These are phyloP conservation scores for Paramecium pentaurelia DNA, from an alignment of 73 alveolate genomes.

Conservation along the genomic window DNA sequence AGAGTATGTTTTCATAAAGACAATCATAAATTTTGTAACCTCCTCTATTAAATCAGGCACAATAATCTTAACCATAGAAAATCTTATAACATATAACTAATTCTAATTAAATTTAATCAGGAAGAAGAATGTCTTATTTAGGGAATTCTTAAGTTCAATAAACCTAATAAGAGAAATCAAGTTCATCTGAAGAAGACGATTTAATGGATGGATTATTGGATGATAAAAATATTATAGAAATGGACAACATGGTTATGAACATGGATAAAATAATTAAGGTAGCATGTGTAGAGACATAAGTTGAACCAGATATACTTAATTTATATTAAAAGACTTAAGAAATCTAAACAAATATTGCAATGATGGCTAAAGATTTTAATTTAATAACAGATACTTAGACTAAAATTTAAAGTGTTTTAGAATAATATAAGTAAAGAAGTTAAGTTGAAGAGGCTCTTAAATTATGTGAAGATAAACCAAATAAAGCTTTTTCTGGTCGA, in stretches of 20 bases:
- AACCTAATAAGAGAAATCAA: neutral
- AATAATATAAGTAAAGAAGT: neutral
- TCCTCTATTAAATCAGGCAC: neutral
- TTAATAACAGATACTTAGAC: neutral
- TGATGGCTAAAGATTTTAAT: neutral
- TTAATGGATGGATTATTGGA: conserved; percentile 40
- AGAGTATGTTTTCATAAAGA: neutral
- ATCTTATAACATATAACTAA: neutral
- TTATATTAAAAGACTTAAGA: neutral
- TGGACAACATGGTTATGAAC: conserved; percentile 49
- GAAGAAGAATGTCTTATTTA: neutral
- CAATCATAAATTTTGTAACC: neutral
- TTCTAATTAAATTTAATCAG: neutral
- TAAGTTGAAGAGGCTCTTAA: neutral
- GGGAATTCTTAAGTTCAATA: neutral
- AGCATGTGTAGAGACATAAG: neutral
- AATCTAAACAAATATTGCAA: neutral
- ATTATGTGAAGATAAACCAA: neutral
- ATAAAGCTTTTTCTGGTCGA: neutral
- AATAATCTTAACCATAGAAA: neutral
- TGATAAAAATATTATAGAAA: conserved; percentile 37
- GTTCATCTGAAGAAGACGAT: conserved; percentile 8
- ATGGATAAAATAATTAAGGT: conserved; percentile 32
- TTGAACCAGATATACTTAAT: neutral
- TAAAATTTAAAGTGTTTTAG: neutral